Base-by-base conservation (phyloP, 208 protist species). In the Leishmania aethiopica region DNA sequence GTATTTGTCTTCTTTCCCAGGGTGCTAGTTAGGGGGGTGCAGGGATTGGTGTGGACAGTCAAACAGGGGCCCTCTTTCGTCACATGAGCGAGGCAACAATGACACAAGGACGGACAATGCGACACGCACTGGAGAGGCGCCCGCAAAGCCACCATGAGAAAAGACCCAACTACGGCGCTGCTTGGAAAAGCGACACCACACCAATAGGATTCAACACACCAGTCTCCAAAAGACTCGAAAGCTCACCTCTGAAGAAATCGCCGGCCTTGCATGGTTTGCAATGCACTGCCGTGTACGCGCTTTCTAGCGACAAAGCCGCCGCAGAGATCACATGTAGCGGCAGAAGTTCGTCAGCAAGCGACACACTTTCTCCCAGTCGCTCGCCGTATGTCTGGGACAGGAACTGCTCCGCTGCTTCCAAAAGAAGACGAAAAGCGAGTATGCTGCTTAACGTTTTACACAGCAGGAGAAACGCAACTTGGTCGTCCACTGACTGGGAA, bases 331-430 rank as follows among this genome's bases (percentile, higher is more conserved):
- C 75, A 13, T 62, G 35, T 49, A 88, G 77, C 22, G 82, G 69
- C 19, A 84, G 66, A 28, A 62, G 13, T n/a, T 80, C 79, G n/a
- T 82, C 75, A 45, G 78, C 80, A n/a, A 82, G 67, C 13, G n/a
- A 6, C 35, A 17, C 59, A 22, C 73, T 47, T 35, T 37, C 22
- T 49, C 28, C 13, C 55, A 87, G 76, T 60, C 84, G 84, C 40
- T 49, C 55, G 49, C 75, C 53, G 69, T 88, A 88, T n/a, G 81
- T 83, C 45, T 87, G 84, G 5, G 77, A 60, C 28, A 87, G 70
- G 73, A 93, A 91, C 53, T 72, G 82, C 57, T 92, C 88, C 3
- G 81, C 86, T 0, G 90, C 80, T 59, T 93, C 90, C n/a, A 93
- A 59, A 55, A 93, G 57, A 0, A 91, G 42, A 32, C 90, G 88